Evolutionary conservation across 108 stramenopile species (phyloP).

Genomic region (Stephanodiscus minutulus): DNA sequence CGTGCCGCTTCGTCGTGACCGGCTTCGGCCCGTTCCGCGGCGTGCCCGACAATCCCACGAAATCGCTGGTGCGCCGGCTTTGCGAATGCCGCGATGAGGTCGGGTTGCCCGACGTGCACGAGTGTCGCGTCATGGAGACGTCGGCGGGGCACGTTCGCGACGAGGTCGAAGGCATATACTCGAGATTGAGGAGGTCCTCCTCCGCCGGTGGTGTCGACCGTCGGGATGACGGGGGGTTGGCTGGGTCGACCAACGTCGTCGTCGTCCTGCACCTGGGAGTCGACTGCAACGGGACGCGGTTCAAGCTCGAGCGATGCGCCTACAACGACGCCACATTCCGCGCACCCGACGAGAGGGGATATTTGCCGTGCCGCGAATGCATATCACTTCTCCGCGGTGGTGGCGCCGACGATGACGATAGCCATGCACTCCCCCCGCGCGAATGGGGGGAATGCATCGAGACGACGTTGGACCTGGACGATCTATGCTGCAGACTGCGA

Average conservation of each 20-base stretch:
- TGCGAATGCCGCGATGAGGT: constrained; percentile 18
- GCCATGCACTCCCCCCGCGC: neutral
- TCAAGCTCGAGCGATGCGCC: constrained; percentile 86
- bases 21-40: constrained; percentile 52
- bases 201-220: neutral
- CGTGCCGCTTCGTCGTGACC: constrained; percentile 44
- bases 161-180: constrained; percentile 39
- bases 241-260: no score
- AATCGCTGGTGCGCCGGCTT: constrained; percentile 50
- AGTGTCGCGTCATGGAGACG: constrained; percentile 67
- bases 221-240: neutral
- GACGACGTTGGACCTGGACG: constrained; percentile 50
- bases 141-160: constrained; percentile 58
- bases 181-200: neutral
- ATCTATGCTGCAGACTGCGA: constrained; percentile 34
- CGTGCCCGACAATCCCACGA: constrained; percentile 81
- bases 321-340: constrained; percentile 95
- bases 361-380: constrained; percentile 55
- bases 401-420: neutral
- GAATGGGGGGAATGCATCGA: constrained; percentile 36
- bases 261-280: constrained; percentile 83
- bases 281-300: constrained; percentile 53
- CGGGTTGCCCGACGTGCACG: constrained; percentile 9
- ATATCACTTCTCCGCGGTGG: constrained; percentile 37
- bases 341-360: constrained; percentile 84